These are phyloP conservation scores for Hypoxylon perforatum DNA, from an alignment of 495 filamentous ascomycete species.

Conservation along the genomic window DNA sequence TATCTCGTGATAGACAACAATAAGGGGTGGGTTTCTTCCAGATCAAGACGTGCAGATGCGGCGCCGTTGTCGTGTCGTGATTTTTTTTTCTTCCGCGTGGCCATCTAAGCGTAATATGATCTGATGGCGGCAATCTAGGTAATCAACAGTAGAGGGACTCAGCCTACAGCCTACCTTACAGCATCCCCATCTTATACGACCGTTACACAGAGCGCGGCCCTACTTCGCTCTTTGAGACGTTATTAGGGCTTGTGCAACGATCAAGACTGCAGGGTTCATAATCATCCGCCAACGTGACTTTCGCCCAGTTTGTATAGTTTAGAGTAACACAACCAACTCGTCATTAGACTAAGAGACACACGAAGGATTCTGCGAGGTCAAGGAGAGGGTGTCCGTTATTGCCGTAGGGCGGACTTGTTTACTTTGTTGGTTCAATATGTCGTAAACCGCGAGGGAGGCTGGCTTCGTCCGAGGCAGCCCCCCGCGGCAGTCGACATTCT, in stretches of 20 bases:
- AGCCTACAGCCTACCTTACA: constrained; percentile 13
- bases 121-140: constrained; percentile 23
- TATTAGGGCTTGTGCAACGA: constrained; percentile 29
- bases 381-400: constrained; percentile 5
- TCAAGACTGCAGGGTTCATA: constrained; percentile 13
- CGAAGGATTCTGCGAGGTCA: constrained; percentile 21
- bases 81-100: constrained; percentile 18
- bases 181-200: constrained; percentile 8
- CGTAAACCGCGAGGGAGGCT: constrained; percentile 1
- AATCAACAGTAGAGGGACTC: constrained; percentile 10
- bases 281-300: constrained; percentile 25
- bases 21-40: constrained; percentile 2
- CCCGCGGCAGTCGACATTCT: constrained; percentile 13
- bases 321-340: constrained; percentile 16
- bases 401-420: constrained; percentile 10
- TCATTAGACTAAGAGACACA: neutral
- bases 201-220: constrained; percentile 16
- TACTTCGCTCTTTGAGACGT: constrained; percentile 11
- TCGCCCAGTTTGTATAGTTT: constrained; percentile 12
- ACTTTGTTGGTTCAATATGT: constrained; percentile 18
- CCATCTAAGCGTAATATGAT: constrained; percentile 22
- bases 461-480: neutral
- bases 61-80: constrained; percentile 6
- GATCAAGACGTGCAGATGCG: constrained; percentile 3
- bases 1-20: neutral